Conservation (phyloP, 805 yeast genomes). For the Crinitomyces ghanaensis region DNA sequence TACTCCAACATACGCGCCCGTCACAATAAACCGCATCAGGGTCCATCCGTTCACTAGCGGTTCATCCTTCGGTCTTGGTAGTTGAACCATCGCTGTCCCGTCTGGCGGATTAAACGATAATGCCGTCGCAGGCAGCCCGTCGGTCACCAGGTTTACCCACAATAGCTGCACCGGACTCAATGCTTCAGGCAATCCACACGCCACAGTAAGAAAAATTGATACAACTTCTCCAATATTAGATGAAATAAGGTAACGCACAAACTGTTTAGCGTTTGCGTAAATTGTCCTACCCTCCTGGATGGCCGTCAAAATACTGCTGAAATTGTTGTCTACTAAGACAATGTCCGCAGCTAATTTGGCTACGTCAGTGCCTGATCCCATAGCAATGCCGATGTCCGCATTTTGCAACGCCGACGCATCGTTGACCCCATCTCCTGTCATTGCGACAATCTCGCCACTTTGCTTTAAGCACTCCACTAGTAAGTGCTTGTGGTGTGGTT, state of each 20-base stretch:
- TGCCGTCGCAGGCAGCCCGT: slow-evolving; percentile 51
- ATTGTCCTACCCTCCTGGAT: slow-evolving; percentile 45
- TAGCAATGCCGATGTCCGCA: slow-evolving; percentile 51
- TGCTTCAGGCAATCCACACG: slow-evolving; percentile 42
- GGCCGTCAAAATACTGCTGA: slow-evolving; percentile 46
- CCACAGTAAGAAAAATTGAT: slow-evolving; percentile 42
- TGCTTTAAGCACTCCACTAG: slow-evolving; percentile 37
- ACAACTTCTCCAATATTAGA: slow-evolving; percentile 49
- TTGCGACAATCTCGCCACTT: slow-evolving; percentile 41
- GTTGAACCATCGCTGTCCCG: slow-evolving; percentile 27
- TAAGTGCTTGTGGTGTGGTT: slow-evolving; percentile 42
- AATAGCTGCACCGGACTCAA: slow-evolving; percentile 46
- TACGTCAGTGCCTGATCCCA: slow-evolving; percentile 53
- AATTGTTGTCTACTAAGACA: slow-evolving; percentile 43
- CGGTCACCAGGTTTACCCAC: slow-evolving; percentile 48
- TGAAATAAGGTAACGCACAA: slow-evolving; percentile 35
- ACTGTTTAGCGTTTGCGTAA: slow-evolving; percentile 33
- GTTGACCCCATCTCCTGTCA: slow-evolving; percentile 54
- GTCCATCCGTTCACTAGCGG: slow-evolving; percentile 31
- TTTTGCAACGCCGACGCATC: slow-evolving; percentile 49
- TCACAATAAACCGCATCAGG: slow-evolving; percentile 29
- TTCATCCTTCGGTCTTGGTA: slow-evolving; percentile 30
- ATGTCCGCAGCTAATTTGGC: slow-evolving; percentile 50
- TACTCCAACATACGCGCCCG: slow-evolving; percentile 31
- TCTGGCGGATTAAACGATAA: slow-evolving; percentile 39